Percentiles rank a stretch among this genome's conserved stretches.
These are phyloP conservation scores for Fomitopsis pulvina DNA, from an alignment of 768 basidiomycete species.

Conservation along the genomic window DNA sequence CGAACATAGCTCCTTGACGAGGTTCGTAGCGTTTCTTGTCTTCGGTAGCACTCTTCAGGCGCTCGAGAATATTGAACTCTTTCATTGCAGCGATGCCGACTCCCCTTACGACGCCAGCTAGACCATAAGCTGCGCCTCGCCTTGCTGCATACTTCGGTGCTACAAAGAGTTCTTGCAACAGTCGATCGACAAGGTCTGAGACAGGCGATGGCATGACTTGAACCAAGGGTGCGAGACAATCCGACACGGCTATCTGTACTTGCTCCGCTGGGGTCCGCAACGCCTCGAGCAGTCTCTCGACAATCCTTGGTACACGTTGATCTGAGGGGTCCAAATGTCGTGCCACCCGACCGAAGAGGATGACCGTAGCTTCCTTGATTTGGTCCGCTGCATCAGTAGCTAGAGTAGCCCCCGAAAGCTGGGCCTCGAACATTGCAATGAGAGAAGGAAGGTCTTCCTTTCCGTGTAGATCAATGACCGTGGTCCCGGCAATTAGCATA, in stretches of 20 bases:
- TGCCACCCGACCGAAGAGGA: constrained; percentile 89
- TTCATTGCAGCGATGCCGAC: constrained; percentile 82
- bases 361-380: constrained; percentile 92
- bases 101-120: constrained; percentile 92
- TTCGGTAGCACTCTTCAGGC: constrained; percentile 69
- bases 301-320: constrained; percentile 69
- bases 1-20: constrained; percentile 92
- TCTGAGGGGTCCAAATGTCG: constrained; percentile 79
- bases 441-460: constrained; percentile 61
- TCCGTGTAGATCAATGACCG: constrained; percentile 81
- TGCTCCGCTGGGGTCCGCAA: constrained; percentile 92
- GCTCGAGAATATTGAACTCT: constrained; percentile 70
- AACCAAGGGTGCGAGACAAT: constrained; percentile 87
- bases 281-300: constrained; percentile 81
- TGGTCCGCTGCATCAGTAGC: constrained; percentile 74
- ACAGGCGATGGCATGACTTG: constrained; percentile 56
- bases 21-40: constrained; percentile 87
- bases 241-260: constrained; percentile 94
- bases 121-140: constrained; percentile 96
- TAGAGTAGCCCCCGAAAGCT: constrained; percentile 43
- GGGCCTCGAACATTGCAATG: constrained; percentile 75
- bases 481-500: constrained; percentile 82
- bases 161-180: constrained; percentile 72
- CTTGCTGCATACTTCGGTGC: constrained; percentile 85
- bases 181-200: constrained; percentile 59